Base-by-base conservation (phyloP, 1,284 basidiomycete species). In the Crepidotus sp. region DNA sequence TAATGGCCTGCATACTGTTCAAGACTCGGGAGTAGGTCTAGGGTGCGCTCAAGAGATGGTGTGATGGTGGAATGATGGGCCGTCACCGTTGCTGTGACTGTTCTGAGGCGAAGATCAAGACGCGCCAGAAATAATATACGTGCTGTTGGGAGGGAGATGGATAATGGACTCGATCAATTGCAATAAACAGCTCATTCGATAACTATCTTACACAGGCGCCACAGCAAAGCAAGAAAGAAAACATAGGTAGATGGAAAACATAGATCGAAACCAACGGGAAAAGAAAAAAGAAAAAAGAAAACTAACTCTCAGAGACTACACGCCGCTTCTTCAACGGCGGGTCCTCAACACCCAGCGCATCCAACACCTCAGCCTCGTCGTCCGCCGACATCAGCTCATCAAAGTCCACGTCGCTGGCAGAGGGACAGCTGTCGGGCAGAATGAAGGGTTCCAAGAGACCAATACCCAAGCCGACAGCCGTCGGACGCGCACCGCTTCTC, bases 1-100 rank as follows among this genome's bases (percentile, higher is more conserved):
- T 82, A 56, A 82, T 81, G 56, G 80, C 76, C 64, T 81, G 79
- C 79, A 81, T 81, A 60, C 53, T 69, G 62, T 31, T 15, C 29
- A 30, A 18, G 33, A 35, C 13, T 30, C 22, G 10, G 9, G 40
- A 26, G 14, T 35, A 11, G 15, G 40, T 34, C 45, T 42, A 33
- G 41, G 43, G 24, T 40, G 43, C 21, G 48, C 3, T 46, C 22
- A 41, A 42, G 36, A 39, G 42, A 46, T 39, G 48, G 31, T 48
- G 37, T 43, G 37, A 45, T 45, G 37, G 4, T 11, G 17, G 24
- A 37, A 4, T 46, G 45, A 45, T 45, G 42, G 40, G 37, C 32
- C 24, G 42, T 45, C 24, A 45, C 43, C 17, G 41, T 36, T 36
- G 21, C 36, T 19, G 32, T 41, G 40, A 32, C 42, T 29, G 34